Percentiles rank a stretch among this genome's conserved stretches.
Evolutionary conservation across 163 green algal species (phyloP).

Genomic region (Chlorella variabilis): DNA sequence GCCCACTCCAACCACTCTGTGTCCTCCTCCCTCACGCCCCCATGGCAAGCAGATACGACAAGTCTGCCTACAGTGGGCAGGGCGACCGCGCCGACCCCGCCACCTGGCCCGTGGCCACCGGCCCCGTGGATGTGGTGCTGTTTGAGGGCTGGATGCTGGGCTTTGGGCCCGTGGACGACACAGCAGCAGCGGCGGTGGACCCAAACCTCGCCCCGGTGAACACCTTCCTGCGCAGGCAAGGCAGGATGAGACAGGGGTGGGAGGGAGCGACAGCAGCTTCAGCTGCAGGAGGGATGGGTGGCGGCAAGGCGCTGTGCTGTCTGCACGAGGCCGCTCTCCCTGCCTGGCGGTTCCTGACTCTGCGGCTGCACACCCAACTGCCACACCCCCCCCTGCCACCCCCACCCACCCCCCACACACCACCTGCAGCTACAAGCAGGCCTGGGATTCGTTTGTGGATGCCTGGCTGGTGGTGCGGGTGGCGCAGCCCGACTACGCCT

Average conservation of each 20-base stretch:
- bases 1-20: neutral
- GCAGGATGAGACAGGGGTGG: neutral
- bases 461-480: constrained; percentile 96
- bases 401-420: too few relatives aligned
- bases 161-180: constrained; percentile 75
- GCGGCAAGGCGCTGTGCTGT: too few relatives aligned
- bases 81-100: constrained; percentile 68
- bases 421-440: constrained; percentile 71
- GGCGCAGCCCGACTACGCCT: constrained; percentile 79
- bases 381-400: too few relatives aligned
- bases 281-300: too few relatives aligned
- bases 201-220: constrained; percentile 83
- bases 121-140: constrained; percentile 87
- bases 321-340: too few relatives aligned
- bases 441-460: constrained; percentile 88
- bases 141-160: constrained; percentile 99
- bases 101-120: constrained; percentile 70
- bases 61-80: constrained; percentile 76
- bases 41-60: constrained; percentile 93
- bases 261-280: too few relatives aligned
- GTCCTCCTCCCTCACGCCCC: too few relatives aligned
- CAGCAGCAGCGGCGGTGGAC: constrained; percentile 57
- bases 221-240: constrained; percentile 54
- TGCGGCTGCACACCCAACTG: too few relatives aligned
- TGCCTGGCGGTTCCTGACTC: too few relatives aligned